Conservation (phyloP, 257 asterid genomes). For the Verbena officinalis region DNA sequence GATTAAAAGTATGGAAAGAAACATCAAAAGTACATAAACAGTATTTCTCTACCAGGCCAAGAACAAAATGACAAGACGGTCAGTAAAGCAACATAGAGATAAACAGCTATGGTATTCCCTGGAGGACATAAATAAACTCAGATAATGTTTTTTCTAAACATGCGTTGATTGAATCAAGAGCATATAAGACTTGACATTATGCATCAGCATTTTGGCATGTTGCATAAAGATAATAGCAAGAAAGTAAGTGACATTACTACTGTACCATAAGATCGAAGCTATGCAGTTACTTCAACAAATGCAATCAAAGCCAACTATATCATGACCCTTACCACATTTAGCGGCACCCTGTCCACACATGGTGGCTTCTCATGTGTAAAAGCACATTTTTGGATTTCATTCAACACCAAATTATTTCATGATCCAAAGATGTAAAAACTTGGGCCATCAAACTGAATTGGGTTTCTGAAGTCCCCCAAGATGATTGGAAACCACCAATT, state of each 20-base stretch:
- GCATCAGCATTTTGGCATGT: not conserved
- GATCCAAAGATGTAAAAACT: not conserved
- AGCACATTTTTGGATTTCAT: not conserved
- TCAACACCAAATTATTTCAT: not conserved
- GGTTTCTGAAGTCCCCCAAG: conserved; percentile 1
- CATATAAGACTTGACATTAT: not conserved
- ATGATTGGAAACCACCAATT: not conserved
- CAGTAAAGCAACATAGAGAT: conserved; percentile 5
- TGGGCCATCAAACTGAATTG: not conserved
- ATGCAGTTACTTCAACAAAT: conserved; percentile 1
- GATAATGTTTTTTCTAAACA: not conserved
- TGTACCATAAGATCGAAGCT: not conserved
- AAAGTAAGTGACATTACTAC: not conserved
- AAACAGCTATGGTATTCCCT: not conserved
- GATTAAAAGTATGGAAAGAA: not conserved
- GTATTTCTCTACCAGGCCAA: conserved; percentile 1
- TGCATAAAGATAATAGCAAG: not conserved
- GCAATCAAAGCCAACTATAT: not conserved
- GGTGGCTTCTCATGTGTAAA: not conserved
- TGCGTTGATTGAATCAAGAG: not conserved
- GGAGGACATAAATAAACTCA: not conserved
- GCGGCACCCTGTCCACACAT: not conserved
- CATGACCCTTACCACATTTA: not conserved
- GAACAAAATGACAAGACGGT: not conserved
- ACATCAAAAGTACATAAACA: not conserved